Conservation (phyloP, 257 asterid species). For the Nicotiana tomentosiformis region DNA sequence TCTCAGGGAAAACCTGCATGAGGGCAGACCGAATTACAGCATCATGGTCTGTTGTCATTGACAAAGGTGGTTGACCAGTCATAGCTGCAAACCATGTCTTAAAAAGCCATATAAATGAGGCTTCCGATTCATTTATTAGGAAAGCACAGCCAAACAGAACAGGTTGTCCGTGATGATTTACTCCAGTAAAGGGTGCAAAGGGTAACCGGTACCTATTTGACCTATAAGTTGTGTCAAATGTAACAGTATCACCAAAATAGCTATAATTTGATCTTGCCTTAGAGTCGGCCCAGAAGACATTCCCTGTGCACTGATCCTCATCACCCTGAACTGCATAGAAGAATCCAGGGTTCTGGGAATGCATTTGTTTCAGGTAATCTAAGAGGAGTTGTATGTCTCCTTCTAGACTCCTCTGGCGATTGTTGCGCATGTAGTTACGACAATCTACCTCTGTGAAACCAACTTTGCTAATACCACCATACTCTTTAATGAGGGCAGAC, state of each 20-base stretch:
- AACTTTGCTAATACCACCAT: slow-evolving; percentile 91
- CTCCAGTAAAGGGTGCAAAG: slow-evolving; percentile 89
- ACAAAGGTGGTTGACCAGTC: slow-evolving; percentile 63
- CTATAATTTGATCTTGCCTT: slow-evolving; percentile 63
- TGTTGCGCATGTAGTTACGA: slow-evolving; percentile 87
- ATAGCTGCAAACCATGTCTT: slow-evolving; percentile 90
- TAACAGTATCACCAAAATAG: slow-evolving; percentile 89
- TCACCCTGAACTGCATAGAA: slow-evolving; percentile 82
- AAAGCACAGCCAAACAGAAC: slow-evolving; percentile 94
- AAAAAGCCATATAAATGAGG: slow-evolving; percentile 86
- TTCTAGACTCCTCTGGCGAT: slow-evolving; percentile 77
- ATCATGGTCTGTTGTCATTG: slow-evolving; percentile 91
- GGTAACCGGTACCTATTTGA: slow-evolving; percentile 94
- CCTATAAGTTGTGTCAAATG: slow-evolving; percentile 91
- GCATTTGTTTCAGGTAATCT: slow-evolving; percentile 86
- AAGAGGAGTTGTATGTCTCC: slow-evolving; percentile 91
- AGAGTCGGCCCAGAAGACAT: slow-evolving; percentile 93
- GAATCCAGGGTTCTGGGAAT: slow-evolving; percentile 57
- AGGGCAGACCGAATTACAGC: slow-evolving; percentile 66
- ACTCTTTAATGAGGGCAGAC: slow-evolving; percentile 94
- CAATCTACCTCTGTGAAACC: slow-evolving; percentile 99
- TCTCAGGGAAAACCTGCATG: slow-evolving; percentile 65
- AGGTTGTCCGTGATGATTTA: slow-evolving; percentile 97
- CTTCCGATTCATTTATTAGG: slow-evolving; percentile 78
- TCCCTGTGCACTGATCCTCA: slow-evolving; percentile 66